Conservation (phyloP, 2,329 filamentous ascomycete genomes). For the Myriosclerotinia duriaeana region DNA sequence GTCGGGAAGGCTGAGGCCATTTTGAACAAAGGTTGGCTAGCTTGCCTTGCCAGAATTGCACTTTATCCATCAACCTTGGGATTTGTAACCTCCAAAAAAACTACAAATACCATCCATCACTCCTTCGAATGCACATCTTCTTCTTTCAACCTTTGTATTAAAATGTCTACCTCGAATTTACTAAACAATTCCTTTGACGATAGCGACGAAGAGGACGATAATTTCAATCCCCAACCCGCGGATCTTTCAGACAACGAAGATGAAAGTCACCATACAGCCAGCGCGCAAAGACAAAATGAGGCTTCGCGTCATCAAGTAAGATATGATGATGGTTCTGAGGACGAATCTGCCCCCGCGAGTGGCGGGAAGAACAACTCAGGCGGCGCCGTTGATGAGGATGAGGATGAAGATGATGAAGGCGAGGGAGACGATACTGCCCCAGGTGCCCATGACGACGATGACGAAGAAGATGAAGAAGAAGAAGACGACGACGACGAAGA, state of each 20-base stretch:
- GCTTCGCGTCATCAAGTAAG: conserved; percentile 41
- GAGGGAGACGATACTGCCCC: conserved; percentile 40
- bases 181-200: conserved; percentile 47
- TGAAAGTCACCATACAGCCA: conserved; percentile 37
- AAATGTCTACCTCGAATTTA: conserved; percentile 37
- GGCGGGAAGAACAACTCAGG: conserved; percentile 25
- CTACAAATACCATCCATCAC: conserved; percentile 8
- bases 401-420: conserved; percentile 48
- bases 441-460: conserved; percentile 42
- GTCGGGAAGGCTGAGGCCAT: conserved; percentile 24
- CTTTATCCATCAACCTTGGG: conserved; percentile 5
- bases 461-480: conserved; percentile 54
- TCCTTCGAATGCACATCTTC: conserved; percentile 13
- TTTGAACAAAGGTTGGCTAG: conserved; percentile 19
- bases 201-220: conserved; percentile 76
- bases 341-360: conserved; percentile 47
- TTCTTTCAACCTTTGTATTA: conserved; percentile 24
- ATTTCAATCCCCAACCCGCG: conserved; percentile 80
- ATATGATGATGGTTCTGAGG: conserved; percentile 48
- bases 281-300: conserved; percentile 36
- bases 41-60: conserved; percentile 17
- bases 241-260: conserved; percentile 67
- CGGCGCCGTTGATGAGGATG: conserved; percentile 32
- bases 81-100: conserved; percentile 3
- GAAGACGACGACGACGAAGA: conserved; percentile 61